Percentiles rank a stretch among this genome's conserved stretches.
Evolutionary conservation across 2,329 filamentous ascomycete genomes (phyloP).

Genomic region (Scolecobasidium constrictum): DNA sequence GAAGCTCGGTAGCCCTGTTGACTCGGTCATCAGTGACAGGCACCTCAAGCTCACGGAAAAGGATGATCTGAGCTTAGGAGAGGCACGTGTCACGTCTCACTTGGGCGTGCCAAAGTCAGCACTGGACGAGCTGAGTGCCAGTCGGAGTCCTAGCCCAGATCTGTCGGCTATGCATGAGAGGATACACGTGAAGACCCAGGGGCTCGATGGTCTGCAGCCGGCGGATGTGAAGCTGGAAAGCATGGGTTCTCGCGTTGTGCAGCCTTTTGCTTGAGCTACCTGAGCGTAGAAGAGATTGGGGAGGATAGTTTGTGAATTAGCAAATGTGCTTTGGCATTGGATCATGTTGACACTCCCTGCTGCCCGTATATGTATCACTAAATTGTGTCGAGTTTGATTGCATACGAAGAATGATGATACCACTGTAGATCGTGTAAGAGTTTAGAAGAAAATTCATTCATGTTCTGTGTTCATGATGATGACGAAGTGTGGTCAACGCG

Average conservation of each 20-base stretch:
- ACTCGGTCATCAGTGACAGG: not conserved
- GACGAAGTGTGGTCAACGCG: too few species aligned
- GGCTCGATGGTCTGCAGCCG: conserved; percentile 16
- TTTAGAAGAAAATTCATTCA: too few species aligned
- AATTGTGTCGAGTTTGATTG: too few species aligned
- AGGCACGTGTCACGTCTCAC: not conserved
- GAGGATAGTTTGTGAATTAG: too few species aligned
- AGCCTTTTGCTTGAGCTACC: too few species aligned
- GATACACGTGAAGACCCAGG: conserved; percentile 3
- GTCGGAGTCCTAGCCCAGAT: conserved; percentile 25
- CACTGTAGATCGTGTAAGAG: too few species aligned
- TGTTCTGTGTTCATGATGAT: too few species aligned
- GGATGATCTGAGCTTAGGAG: not conserved
- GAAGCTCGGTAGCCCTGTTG: conserved; percentile 21
- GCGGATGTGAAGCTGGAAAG: conserved; percentile 1
- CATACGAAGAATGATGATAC: too few species aligned
- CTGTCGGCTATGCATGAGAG: conserved; percentile 19
- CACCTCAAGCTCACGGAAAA: not conserved
- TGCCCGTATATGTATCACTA: too few species aligned
- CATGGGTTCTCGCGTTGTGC: conserved; percentile 7
- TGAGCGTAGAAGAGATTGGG: too few species aligned
- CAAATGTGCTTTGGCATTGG: too few species aligned
- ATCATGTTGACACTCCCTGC: too few species aligned
- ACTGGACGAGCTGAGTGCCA: conserved; percentile 15
- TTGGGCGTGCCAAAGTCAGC: conserved; percentile 10